Evolutionary conservation across 2,329 filamentous ascomycete species (phyloP).

Genomic region (Venturia pyrina): DNA sequence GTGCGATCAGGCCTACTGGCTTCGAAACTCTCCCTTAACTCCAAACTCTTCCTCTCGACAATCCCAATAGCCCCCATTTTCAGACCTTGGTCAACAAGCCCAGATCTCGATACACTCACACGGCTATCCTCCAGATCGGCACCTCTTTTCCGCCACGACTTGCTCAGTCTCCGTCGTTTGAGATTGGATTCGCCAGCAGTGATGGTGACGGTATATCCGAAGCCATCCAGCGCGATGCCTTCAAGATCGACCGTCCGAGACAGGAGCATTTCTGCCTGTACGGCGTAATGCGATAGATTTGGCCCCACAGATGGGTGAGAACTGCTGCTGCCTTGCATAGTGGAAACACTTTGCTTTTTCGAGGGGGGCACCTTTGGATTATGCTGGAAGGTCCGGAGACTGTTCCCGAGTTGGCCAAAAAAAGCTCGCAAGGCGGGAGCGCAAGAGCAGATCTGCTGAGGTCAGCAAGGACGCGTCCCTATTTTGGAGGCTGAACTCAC

Average conservation of each 20-base stretch:
- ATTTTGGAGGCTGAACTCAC: constrained; percentile 20
- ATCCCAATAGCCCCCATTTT: neutral
- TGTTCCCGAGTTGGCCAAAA: constrained; percentile 4
- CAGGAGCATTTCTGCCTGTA: neutral
- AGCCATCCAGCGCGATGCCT: constrained; percentile 10
- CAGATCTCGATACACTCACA: neutral
- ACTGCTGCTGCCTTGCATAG: neutral
- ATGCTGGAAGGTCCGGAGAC: neutral
- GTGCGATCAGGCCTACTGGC: neutral
- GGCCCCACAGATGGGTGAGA: neutral
- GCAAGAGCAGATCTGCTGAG: constrained; percentile 11
- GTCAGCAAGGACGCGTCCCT: neutral
- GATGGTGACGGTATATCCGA: constrained; percentile 11
- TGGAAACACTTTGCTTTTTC: neutral
- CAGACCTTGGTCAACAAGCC: neutral
- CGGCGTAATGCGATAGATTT: neutral
- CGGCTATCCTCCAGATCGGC: neutral
- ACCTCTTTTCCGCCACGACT: neutral
- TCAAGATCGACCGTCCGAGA: constrained; percentile 8
- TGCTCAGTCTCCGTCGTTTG: neutral
- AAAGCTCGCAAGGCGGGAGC: constrained; percentile 12
- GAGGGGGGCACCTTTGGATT: neutral
- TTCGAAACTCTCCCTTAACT: neutral
- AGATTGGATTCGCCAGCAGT: neutral
- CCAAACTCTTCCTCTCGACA: constrained; percentile 1